Evolutionary conservation across 2,329 filamentous ascomycete genomes (phyloP).

Genomic region (Phialemonium atrogriseum): DNA sequence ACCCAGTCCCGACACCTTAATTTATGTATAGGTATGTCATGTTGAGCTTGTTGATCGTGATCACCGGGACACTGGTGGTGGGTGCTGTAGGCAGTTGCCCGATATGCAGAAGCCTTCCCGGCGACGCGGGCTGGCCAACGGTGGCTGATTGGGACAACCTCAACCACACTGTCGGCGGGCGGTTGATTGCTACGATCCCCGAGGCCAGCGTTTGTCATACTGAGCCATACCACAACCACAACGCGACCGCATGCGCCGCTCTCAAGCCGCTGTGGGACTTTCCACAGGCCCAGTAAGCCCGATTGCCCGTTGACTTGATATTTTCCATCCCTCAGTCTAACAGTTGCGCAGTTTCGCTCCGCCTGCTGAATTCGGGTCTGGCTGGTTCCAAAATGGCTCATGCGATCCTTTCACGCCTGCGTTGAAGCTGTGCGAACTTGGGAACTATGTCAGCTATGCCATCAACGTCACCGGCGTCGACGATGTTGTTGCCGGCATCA

Average conservation of each 20-base stretch:
- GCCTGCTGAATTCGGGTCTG: constrained; percentile 18
- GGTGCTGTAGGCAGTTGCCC: too few species aligned
- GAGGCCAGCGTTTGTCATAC: constrained; percentile 37
- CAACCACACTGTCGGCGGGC: constrained; percentile 39
- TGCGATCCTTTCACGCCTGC: constrained; percentile 10
- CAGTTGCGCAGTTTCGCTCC: constrained; percentile 12
- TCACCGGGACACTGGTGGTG: too few species aligned
- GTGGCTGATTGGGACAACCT: constrained; percentile 30
- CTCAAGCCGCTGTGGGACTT: constrained; percentile 27
- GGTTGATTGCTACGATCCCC: constrained; percentile 38
- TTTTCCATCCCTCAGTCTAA: neutral
- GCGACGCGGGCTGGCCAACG: constrained; percentile 41
- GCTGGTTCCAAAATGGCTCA: constrained; percentile 18
- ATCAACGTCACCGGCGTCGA: constrained; percentile 12
- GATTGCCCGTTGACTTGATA: too few species aligned
- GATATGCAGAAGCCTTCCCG: too few species aligned
- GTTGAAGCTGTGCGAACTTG: constrained; percentile 23
- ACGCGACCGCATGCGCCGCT: constrained; percentile 25
- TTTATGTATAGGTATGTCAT: too few species aligned
- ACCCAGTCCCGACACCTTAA: too few species aligned
- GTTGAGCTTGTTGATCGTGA: too few species aligned
- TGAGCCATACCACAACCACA: constrained; percentile 26
- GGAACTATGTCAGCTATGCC: constrained; percentile 21
- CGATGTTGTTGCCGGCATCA: constrained; percentile 10
- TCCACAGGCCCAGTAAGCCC: constrained; percentile 28